phyloP scores from a whole-genome alignment of 495 filamentous ascomycete genomes.

The Tuber umbilicatum region DNA sequence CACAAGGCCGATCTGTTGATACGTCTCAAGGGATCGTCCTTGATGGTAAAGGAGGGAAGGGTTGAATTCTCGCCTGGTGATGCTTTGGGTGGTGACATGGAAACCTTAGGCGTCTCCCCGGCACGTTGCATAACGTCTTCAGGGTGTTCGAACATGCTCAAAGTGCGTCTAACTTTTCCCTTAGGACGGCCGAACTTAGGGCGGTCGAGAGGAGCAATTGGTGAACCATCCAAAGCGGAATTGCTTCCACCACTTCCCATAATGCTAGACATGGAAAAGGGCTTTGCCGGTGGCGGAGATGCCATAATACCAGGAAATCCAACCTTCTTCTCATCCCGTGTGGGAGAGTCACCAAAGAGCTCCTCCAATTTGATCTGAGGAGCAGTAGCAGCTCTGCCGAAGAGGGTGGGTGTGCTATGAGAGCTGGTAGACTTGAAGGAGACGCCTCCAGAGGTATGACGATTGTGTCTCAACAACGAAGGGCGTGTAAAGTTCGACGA shows the following conservation, averaged over 20 bases:
- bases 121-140: constrained; percentile 72
- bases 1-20: constrained; percentile 74
- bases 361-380: constrained; percentile 39
- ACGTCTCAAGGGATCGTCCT: constrained; percentile 79
- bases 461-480: constrained; percentile 34
- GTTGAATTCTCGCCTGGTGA: constrained; percentile 53
- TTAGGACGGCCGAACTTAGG: constrained; percentile 67
- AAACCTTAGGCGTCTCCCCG: constrained; percentile 52
- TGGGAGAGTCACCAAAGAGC: constrained; percentile 36
- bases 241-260: constrained; percentile 46
- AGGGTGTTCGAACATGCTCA: constrained; percentile 95
- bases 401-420: constrained; percentile 24
- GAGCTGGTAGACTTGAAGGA: constrained; percentile 31
- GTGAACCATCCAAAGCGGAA: constrained; percentile 59
- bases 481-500: constrained; percentile 38
- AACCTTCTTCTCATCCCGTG: constrained; percentile 29
- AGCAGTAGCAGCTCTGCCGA: constrained; percentile 23
- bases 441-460: constrained; percentile 24
- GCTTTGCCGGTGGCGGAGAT: constrained; percentile 54
- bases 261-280: constrained; percentile 46
- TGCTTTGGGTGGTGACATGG: constrained; percentile 43
- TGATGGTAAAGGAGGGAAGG: constrained; percentile 76
- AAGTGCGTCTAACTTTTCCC: constrained; percentile 79
- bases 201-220: constrained; percentile 60
- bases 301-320: constrained; percentile 41